Percentiles rank a stretch among this genome's conserved stretches.
Conservation (phyloP, 1,139 yeast genomes). For the Blastobotrys arbuscula region DNA sequence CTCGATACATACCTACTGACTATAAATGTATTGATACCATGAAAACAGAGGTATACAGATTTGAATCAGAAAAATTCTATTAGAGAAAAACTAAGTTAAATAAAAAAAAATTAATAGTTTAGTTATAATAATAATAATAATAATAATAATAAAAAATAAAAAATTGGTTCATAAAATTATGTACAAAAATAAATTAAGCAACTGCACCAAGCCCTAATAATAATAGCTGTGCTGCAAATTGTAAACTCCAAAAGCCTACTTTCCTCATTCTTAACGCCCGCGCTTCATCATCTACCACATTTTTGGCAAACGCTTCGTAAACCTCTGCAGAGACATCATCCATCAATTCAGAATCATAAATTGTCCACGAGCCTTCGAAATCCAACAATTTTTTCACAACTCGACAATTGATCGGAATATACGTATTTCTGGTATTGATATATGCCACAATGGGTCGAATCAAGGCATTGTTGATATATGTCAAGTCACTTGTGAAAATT, state of each 20-base stretch:
- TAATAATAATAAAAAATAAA: neutral
- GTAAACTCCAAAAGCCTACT: conserved; percentile 92
- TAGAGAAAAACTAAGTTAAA: neutral
- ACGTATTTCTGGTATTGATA: conserved; percentile 82
- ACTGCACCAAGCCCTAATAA: conserved; percentile 73
- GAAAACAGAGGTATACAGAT: conserved; percentile 1
- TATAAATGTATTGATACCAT: neutral
- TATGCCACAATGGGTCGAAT: conserved; percentile 94
- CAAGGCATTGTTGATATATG: conserved; percentile 84
- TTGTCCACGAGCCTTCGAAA: conserved; percentile 95
- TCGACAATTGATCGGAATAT: conserved; percentile 80
- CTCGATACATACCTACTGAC: neutral
- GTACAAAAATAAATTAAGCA: conserved; percentile 27
- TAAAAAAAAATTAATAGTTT: neutral
- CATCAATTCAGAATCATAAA: conserved; percentile 86
- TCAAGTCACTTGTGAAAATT: conserved; percentile 71
- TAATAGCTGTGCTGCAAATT: conserved; percentile 71
- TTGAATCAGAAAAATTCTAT: neutral
- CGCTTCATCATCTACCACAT: conserved; percentile 82
- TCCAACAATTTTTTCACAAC: conserved; percentile 75
- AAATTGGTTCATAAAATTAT: neutral
- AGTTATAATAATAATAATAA: neutral
- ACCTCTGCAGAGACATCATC: conserved; percentile 87
- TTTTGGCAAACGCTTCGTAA: conserved; percentile 82
- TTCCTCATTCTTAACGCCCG: conserved; percentile 66